Evolutionary conservation across 495 filamentous ascomycete genomes (phyloP).

Genomic region (Thermothielavioides terrestris): DNA sequence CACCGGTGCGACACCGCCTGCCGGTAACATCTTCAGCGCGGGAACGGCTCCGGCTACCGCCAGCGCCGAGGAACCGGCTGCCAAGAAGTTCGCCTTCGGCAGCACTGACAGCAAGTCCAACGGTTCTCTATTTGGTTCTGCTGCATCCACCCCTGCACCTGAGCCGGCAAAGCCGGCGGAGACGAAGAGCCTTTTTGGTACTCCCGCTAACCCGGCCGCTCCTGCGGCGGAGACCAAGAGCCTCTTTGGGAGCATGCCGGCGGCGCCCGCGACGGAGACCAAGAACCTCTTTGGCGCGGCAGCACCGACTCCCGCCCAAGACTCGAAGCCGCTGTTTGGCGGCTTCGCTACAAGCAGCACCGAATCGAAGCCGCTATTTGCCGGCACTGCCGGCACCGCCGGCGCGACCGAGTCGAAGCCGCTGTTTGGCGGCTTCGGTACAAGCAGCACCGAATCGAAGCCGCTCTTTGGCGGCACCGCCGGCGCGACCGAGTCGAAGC

Average conservation of each 20-base stretch:
- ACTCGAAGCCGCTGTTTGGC: constrained; percentile 19
- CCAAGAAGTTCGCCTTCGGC: constrained; percentile 19
- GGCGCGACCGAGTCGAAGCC: constrained; percentile 17
- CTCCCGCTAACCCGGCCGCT: constrained; percentile 3
- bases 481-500: constrained; percentile 6
- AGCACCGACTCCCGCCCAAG: constrained; percentile 3
- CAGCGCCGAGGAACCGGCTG: constrained; percentile 13
- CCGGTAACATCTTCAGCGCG: constrained; percentile 23
- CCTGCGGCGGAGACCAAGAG: constrained; percentile 17
- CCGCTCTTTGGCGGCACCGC: constrained; percentile 13
- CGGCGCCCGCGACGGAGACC: constrained; percentile 10
- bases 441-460: constrained; percentile 7
- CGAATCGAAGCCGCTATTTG: constrained; percentile 21
- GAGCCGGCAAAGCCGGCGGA: constrained; percentile 16
- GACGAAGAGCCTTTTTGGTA: constrained; percentile 15
- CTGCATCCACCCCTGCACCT: constrained; percentile 7
- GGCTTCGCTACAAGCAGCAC: constrained; percentile 1
- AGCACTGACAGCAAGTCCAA: constrained; percentile 20
- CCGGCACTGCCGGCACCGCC: constrained; percentile 6
- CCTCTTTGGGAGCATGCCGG: constrained; percentile 16
- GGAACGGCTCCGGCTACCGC: constrained; percentile 3
- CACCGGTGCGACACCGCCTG: constrained; percentile 13
- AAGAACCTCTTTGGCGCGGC: constrained; percentile 19
- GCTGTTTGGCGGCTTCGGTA: constrained; percentile 19
- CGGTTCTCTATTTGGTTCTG: constrained; percentile 12